phyloP scores from a whole-genome alignment of 441 rosid genomes.

The Gossypium davidsonii region DNA sequence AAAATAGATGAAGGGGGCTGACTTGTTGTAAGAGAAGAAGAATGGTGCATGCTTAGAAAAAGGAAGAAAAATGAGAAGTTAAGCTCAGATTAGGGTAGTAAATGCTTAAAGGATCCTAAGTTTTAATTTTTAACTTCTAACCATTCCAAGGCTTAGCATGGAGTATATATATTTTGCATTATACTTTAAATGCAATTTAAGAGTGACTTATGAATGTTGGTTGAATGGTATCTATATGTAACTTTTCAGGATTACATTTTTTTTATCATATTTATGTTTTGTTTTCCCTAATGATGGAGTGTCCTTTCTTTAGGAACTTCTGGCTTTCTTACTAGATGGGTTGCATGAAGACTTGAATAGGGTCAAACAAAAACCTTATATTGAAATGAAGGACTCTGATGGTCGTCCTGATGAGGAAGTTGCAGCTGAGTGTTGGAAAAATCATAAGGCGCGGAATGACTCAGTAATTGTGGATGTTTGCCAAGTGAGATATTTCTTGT shows the following conservation, averaged over 20 bases:
- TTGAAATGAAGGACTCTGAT: conserved; percentile 53
- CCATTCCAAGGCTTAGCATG: background rate
- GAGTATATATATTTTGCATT: background rate
- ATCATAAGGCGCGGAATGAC: conserved; percentile 62
- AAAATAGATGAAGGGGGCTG: background rate
- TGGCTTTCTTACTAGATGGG: conserved; percentile 66
- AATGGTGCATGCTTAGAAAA: background rate
- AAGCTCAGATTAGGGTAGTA: background rate
- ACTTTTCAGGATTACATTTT: background rate
- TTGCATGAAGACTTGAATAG: conserved; percentile 69
- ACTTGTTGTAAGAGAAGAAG: background rate
- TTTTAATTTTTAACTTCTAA: background rate
- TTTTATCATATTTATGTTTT: background rate
- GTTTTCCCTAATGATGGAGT: background rate
- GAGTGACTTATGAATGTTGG: background rate
- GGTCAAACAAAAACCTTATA: conserved; percentile 57
- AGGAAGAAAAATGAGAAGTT: background rate
- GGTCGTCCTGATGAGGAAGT: conserved; percentile 60
- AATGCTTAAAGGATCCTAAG: background rate
- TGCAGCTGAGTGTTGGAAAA: conserved; percentile 53
- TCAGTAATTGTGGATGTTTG: conserved; percentile 66
- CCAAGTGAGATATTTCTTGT: conserved; percentile 39
- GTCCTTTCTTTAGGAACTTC: conserved; percentile 42
- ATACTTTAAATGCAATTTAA: background rate
- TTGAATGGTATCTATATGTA: background rate